A percentile compares a stretch with the other conserved stretches of the same genome.
Evolutionary conservation across 163 green algal genomes (phyloP).

Genomic region (Chlorella variabilis): DNA sequence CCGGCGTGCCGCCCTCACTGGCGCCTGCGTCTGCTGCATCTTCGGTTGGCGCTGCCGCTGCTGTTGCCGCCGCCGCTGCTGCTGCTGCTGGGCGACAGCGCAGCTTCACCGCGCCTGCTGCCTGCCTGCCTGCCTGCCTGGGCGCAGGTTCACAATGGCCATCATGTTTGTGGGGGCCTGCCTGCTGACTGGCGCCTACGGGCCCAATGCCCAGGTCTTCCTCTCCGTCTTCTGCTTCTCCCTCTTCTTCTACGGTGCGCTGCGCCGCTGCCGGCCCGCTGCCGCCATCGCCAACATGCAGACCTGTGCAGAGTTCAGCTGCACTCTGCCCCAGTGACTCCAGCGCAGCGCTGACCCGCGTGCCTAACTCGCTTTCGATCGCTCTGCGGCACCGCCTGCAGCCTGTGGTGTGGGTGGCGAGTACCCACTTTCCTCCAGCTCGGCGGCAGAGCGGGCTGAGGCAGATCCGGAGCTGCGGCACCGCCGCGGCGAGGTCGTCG

Average conservation of each 20-base stretch:
- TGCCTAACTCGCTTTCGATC: too few relatives aligned
- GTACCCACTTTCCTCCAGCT: constrained; percentile 70
- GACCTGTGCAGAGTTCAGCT: background rate
- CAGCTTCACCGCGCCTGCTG: too few relatives aligned
- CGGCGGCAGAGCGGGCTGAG: constrained; percentile 68
- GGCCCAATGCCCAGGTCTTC: constrained; percentile 4
- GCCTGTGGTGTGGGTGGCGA: constrained; percentile 59
- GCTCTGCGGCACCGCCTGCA: too few relatives aligned
- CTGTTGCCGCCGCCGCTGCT: too few relatives aligned
- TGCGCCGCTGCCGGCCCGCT: background rate
- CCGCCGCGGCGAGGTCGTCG: constrained; percentile 56
- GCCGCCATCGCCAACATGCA: too few relatives aligned
- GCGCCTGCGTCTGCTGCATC: too few relatives aligned
- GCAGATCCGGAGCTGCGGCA: constrained; percentile 45
- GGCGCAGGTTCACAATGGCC: constrained; percentile 45
- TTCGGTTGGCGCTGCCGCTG: too few relatives aligned
- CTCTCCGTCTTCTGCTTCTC: constrained; percentile 9
- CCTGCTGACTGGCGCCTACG: constrained; percentile 14
- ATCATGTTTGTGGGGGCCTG: constrained; percentile 66
- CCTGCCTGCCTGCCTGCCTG: too few relatives aligned
- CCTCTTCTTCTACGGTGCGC: constrained; percentile 25
- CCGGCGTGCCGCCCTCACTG: too few relatives aligned
- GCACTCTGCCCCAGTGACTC: too few relatives aligned
- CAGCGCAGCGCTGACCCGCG: too few relatives aligned
- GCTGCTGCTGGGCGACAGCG: too few relatives aligned